Conservation (phyloP, 1,284 basidiomycete species). For the Cystobasidiaceae sp. region DNA sequence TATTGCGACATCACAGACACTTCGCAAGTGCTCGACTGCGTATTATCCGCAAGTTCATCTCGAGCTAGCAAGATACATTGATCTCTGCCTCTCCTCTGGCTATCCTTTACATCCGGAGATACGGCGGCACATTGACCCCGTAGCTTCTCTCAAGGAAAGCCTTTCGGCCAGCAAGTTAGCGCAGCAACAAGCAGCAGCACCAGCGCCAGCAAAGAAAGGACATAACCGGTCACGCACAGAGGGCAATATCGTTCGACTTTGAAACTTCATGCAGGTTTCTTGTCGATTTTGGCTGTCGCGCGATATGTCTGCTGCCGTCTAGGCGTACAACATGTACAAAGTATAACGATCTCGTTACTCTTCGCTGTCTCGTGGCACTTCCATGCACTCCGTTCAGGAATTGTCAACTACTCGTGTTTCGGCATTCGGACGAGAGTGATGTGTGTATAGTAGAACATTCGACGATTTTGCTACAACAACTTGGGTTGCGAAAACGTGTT, state of each 20-base stretch:
- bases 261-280: neutral
- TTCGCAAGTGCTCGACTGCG: slow-evolving; percentile 82
- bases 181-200: neutral
- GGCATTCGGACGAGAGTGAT: too few relatives aligned
- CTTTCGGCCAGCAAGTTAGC: slow-evolving; percentile 7
- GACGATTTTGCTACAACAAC: too few relatives aligned
- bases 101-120: slow-evolving; percentile 20
- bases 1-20: slow-evolving; percentile 56
- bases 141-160: slow-evolving; percentile 9
- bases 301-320: too few relatives aligned
- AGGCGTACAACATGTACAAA: too few relatives aligned
- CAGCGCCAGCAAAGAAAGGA: neutral
- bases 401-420: too few relatives aligned
- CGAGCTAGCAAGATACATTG: slow-evolving; percentile 78
- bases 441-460: too few relatives aligned
- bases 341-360: too few relatives aligned
- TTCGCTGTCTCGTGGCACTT: too few relatives aligned
- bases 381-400: too few relatives aligned
- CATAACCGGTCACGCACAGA: slow-evolving; percentile 22
- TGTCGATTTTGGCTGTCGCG: neutral
- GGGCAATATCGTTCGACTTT: neutral
- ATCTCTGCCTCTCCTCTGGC: slow-evolving; percentile 45
- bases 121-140: slow-evolving; percentile 14
- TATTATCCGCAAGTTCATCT: slow-evolving; percentile 90
- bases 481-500: too few relatives aligned